Evolutionary conservation across 2,329 filamentous ascomycete species (phyloP), one percentile per base, ranked within the genome.

Genomic region (Penicillium brasilianum): DNA sequence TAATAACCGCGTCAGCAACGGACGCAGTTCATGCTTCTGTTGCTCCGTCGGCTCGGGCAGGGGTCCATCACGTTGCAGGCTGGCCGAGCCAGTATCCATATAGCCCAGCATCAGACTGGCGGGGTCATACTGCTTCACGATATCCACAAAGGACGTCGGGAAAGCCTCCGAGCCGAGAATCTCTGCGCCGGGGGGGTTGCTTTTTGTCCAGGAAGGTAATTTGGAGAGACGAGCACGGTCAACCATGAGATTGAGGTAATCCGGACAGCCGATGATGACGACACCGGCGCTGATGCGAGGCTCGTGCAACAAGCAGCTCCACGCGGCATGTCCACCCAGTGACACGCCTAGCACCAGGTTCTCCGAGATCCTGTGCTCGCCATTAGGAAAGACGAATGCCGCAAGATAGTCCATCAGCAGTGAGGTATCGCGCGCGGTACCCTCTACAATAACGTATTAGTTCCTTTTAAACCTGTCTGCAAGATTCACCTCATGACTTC

Each of bases 211-310:
- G 0, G 87, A 85, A 14, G 82, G 66, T 11, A 90, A 80, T 70
- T 89, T 91, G 0, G 89, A 90, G 39, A 88, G 81, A 5, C 85
- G 82, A 0, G 94, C 94, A 11, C 95, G 91, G 69, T 94, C 88
- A 9, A 82, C 83, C 87, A 98, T 90, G 16, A 98, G 81, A 75
- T 90, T 83, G 65, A 88, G 86, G 70, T 91, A 97, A 77, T 99
- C 94, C 0, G 93, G 92, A 76, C 93, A 97, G 1, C 94, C 95
- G 56, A 98, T 91, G 25, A 97, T 84, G 2, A 91, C 83, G 8
- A 96, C 87, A 0, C 86, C 93, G 0, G 90, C 88, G n/a, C 84
- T 88, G 58, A 98, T 85, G 65, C 93, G 85, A 18, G 88, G 86
- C 62, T 98, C 93, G 39, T 87, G 85, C 49, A 97, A 85, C 60